A percentile compares a stretch with the other conserved stretches of the same genome.
These are phyloP conservation scores for Rehmannia glutinosa DNA, from an alignment of 257 asterid species.

Conservation along the genomic window DNA sequence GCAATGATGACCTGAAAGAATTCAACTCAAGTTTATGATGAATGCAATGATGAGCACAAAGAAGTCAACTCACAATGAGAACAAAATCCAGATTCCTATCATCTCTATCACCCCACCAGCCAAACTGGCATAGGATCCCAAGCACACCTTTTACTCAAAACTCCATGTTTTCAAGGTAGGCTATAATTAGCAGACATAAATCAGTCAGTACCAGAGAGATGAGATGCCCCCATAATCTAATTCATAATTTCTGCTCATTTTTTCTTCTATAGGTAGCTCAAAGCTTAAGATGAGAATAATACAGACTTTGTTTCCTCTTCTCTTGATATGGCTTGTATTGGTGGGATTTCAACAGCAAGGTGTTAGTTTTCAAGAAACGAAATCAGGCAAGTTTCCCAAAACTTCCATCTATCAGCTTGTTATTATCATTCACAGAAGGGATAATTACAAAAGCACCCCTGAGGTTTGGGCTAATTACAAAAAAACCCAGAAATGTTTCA, in stretches of 20 bases:
- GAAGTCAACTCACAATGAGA: constrained; percentile 49
- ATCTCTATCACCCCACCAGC: constrained; percentile 17
- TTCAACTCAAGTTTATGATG: constrained; percentile 29
- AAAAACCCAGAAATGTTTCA: no score
- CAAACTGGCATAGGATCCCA: constrained; percentile 42
- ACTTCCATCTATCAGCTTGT: not conserved
- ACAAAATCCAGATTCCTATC: constrained; percentile 22
- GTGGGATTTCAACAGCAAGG: constrained; percentile 29
- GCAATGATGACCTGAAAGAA: constrained; percentile 28
- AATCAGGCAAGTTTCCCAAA: constrained; percentile 32
- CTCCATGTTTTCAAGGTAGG: constrained; percentile 27
- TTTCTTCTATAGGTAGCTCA: constrained; percentile 14
- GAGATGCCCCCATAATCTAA: constrained; percentile 20
- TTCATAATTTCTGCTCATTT: constrained; percentile 20
- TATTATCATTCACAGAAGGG: no score
- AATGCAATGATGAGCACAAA: constrained; percentile 36
- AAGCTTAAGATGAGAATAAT: constrained; percentile 33
- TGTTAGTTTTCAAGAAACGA: constrained; percentile 28
- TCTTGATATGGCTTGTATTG: constrained; percentile 35
- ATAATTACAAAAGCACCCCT: no score
- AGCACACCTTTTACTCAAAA: constrained; percentile 17
- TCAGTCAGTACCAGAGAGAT: constrained; percentile 17
- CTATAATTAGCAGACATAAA: constrained; percentile 31
- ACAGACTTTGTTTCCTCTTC: constrained; percentile 25
- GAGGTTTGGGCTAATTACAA: no score